Base-by-base conservation (phyloP, 768 basidiomycete genomes). In the Pulveroboletus frians region DNA sequence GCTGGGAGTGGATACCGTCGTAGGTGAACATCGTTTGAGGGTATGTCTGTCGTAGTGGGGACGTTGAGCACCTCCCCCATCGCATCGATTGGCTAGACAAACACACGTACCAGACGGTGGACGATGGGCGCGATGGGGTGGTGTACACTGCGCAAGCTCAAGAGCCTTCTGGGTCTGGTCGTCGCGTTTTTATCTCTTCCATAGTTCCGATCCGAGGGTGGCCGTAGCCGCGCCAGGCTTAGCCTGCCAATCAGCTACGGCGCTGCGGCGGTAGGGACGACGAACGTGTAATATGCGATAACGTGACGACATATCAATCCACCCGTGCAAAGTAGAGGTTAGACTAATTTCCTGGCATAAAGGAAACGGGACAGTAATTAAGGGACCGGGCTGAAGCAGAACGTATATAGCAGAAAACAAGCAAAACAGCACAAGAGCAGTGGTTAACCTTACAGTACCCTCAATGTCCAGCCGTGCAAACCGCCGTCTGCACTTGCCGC, bases 401-500 rank as follows among this genome's bases (percentile, higher is more conserved):
- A 57, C 52, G 50, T 63, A 63, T 63, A 53, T 52, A 63, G 58
- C 54, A 34, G 42, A 56, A 55, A 66, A 61, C 58, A 59, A 60
- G 51, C 50, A 53, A 55, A 52, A 50, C 60, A 57, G 53, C 54
- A 56, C 47, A 59, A 56, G 49, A 61, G 49, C 49, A 9, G 42
- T 29, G 26, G 37, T 54, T 43, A 52, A 50, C 45, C 48, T 73
- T 77, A 91, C 76, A 90, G 79, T 49, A 90, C 85, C 66, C 86
- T 77, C 54, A 89, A 68, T 62, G 85, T 85, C 88, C 88, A 91
- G 43, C 83, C 84, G 57, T 84, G 80, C 50, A 84, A 61, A n/a
- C 78, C 78, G 37, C 81, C 80, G 27, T 86, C 84, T 31, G 77
- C 78, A 27, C 74, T 75, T 20, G 80, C 83, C 10, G 83, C 84